Evolutionary conservation across 1,139 yeast species (phyloP), one percentile per base, ranked within the genome.

Genomic region (Yamadazyma dendronema): DNA sequence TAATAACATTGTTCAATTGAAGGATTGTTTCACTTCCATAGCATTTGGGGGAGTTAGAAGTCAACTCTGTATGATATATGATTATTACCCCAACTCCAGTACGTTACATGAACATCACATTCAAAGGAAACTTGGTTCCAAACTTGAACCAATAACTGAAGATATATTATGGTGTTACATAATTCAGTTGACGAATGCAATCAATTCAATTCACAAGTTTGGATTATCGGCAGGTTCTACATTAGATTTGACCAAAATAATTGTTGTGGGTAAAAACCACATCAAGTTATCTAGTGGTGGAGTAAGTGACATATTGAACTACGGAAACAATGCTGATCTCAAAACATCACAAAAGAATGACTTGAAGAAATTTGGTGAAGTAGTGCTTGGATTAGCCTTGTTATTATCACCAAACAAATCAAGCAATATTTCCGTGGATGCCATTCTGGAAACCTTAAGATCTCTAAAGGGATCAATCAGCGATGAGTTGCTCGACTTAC

Each of bases 21-120:
- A 77, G 36, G 97, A 90, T 55, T 89, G 95, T 9, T 92, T 92
- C 57, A 84, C 96, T 1, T 82, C 94, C 9, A 77, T 88, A 44
- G 86, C 90, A 4, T 92, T 94, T 64, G 90, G 89, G 28, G 92
- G 85, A 47, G 72, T 75, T 7, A 36, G 39, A 30, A 41, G 53
- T 42, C 80, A 87, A 2, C 61, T 84, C 38, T 50, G 65, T 23
- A 49, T 65, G 35, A 55, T 59, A 4, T 62, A 62, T 44, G 69
- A 64, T 40, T 77, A 74, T 43, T 80, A 54, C 68, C 66, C 73
- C 4, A 57, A 57, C 40, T 47, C 66, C 2, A 52, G 45, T 30
- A 63, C 67, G 1, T 50, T 64, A 37, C 40, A 44, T 15, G 72
- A 67, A 38, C 65, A 62, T 28, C 71, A 65, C 46, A 51, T 53